Conservation (phyloP, 1,284 basidiomycete genomes). For the Papiliotrema nemorosa region DNA sequence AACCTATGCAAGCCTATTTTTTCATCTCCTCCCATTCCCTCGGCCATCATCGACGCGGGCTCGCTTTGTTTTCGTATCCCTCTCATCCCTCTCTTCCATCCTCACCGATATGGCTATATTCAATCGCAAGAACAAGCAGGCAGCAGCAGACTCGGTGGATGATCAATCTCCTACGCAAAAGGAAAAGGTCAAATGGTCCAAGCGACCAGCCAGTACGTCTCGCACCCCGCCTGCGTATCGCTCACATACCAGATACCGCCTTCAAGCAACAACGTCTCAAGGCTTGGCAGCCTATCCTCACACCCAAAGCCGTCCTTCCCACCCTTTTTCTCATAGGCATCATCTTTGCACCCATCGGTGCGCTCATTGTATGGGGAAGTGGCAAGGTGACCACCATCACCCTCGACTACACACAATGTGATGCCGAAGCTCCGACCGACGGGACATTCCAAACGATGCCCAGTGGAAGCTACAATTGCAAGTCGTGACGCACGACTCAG, state of each 20-base stretch:
- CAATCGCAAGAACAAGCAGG: conserved; percentile 39
- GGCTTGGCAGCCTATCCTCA: conserved; percentile 99
- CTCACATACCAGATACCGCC: conserved; percentile 96
- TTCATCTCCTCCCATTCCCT: too few relatives aligned
- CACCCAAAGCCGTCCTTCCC: conserved; percentile 93
- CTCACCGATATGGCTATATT: conserved; percentile 39
- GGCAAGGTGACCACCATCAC: conserved; percentile 86
- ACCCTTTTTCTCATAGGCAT: conserved; percentile 93
- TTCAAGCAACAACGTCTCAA: conserved; percentile 99
- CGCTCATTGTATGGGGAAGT: conserved; percentile 84
- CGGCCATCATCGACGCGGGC: too few relatives aligned
- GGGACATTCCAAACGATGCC: conserved; percentile 60
- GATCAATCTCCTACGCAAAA: conserved; percentile 46
- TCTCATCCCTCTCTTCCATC: too few relatives aligned
- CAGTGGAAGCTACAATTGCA: conserved; percentile 66
- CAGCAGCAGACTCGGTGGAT: conserved; percentile 26
- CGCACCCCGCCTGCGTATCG: too few relatives aligned
- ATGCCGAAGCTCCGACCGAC: conserved; percentile 57
- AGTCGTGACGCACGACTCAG: conserved; percentile 26
- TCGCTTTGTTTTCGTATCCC: too few relatives aligned
- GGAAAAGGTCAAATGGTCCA: conserved; percentile 84
- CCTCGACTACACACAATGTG: conserved; percentile 93
- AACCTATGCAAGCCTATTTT: too few relatives aligned
- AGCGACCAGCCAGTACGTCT: conserved; percentile 77
- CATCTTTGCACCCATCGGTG: conserved; percentile 94